Evolutionary conservation across 805 yeast species (phyloP), one percentile per base, ranked within the genome.

Genomic region (Pichia paraexigua): DNA sequence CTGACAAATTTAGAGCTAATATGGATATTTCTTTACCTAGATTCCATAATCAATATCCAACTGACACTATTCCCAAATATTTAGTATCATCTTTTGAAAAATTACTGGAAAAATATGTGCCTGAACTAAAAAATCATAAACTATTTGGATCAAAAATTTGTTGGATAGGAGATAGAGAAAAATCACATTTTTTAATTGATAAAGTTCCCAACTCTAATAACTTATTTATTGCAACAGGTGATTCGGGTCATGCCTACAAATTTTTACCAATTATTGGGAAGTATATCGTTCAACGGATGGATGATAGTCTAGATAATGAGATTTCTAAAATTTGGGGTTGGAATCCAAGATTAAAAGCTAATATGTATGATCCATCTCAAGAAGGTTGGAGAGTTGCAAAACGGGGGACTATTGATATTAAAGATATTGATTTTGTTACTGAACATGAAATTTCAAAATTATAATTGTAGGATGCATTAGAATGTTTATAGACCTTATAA

Each of bases 161-260:
- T 48, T 62, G 71, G 66, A 60, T 64, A 43, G 67, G 71, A 18
- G 77, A 74, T 53, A 66, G 75, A 9, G 51, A 67, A 7, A 67
- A 67, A 40, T 61, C 68, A 6, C 63, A 72, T 51, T 73, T 72
- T 51, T 51, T 74, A 4, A 69, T 74, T 27, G 76, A 73, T 53
- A 53, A 56, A 24, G 62, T 68, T 11, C 77, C 77, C 2, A 50
- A 55, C 1, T 55, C 48, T 17, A 37, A 47, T 0, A 69, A 67
- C 25, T 60, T 72, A 1, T 66, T 50, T 46, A 69, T 74, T 25
- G 76, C 76, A 0, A 64, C 72, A 7, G 79, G 78, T 18, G 77
- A 73, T 57, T 67, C 76, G 3, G 75, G 77, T 12, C 78, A 74
- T 57, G 75, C 66, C 2, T 73, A 64, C 57, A 74, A 74, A 57